phyloP scores from a whole-genome alignment of 2,329 filamentous ascomycete species.

The Sclerotinia subarctica region DNA sequence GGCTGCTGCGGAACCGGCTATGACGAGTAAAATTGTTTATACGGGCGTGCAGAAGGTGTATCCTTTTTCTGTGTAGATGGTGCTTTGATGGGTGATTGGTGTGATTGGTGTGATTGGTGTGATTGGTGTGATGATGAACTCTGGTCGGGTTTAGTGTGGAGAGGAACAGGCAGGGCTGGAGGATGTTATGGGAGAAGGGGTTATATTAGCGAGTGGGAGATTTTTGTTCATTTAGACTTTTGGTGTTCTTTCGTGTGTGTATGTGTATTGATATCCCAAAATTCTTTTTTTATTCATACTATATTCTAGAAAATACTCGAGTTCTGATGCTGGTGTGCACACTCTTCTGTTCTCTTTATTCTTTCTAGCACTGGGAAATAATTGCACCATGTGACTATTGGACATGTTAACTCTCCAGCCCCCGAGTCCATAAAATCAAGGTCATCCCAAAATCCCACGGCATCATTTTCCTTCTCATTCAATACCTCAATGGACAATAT shows the following conservation, averaged over 20 bases:
- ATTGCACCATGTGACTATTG: too few species aligned
- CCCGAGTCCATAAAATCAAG: too few species aligned
- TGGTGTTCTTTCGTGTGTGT: neutral
- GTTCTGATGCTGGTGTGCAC: too few species aligned
- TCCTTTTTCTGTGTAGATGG: neutral
- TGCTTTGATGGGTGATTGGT: neutral
- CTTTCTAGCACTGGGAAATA: too few species aligned
- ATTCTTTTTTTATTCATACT: too few species aligned
- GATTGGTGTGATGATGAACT: neutral
- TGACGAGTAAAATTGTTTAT: constrained; percentile 14
- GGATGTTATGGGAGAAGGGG: neutral
- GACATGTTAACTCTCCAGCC: too few species aligned
- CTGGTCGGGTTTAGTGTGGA: rapidly evolving
- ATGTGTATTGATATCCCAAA: neutral
- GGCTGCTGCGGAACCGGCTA: neutral
- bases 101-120: neutral
- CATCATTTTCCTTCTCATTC: too few species aligned
- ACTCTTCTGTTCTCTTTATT: too few species aligned
- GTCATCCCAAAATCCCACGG: too few species aligned
- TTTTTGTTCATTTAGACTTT: neutral
- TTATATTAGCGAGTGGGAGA: neutral
- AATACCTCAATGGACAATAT: too few species aligned
- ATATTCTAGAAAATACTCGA: too few species aligned
- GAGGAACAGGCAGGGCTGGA: neutral
- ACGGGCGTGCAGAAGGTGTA: constrained; percentile 7